Percentiles rank a stretch among this genome's conserved stretches.
phyloP scores from a whole-genome alignment of 2,329 filamentous ascomycete genomes.

The Hypoxylon sp. region DNA sequence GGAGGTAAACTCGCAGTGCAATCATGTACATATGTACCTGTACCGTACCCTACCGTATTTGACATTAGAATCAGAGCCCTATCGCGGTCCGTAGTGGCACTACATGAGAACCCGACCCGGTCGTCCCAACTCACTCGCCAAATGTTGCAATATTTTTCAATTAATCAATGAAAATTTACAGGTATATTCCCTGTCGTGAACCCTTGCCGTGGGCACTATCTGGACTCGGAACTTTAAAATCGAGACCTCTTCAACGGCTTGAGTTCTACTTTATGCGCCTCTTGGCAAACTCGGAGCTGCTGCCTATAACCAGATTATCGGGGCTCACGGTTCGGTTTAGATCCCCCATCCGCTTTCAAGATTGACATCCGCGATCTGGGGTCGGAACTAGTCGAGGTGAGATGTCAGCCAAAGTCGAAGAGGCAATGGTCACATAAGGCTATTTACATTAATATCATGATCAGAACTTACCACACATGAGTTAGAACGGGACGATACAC shows the following conservation, averaged over 20 bases:
- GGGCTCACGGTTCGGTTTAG: slow-evolving; percentile 36
- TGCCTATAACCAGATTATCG: slow-evolving; percentile 26
- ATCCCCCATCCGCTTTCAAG: slow-evolving; percentile 35
- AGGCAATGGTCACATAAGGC: slow-evolving; percentile 38
- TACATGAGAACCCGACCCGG: slow-evolving; percentile 6
- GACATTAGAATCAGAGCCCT: background rate
- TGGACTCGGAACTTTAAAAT: slow-evolving; percentile 5
- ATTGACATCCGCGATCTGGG: slow-evolving; percentile 40
- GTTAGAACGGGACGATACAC: slow-evolving; percentile 32
- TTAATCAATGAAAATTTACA: slow-evolving; percentile 18
- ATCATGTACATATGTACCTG: slow-evolving; percentile 14
- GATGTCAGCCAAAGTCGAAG: slow-evolving; percentile 34
- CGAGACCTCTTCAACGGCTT: slow-evolving; percentile 14
- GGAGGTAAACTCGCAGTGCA: slow-evolving; percentile 7
- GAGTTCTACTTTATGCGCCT: slow-evolving; percentile 14
- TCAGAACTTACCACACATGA: slow-evolving; percentile 37
- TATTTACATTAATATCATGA: slow-evolving; percentile 34
- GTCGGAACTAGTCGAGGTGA: slow-evolving; percentile 32
- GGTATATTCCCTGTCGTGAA: slow-evolving; percentile 19
- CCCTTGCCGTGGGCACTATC: slow-evolving; percentile 12
- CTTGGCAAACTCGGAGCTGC: slow-evolving; percentile 27
- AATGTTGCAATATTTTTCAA: slow-evolving; percentile 26
- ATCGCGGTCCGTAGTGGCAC: background rate
- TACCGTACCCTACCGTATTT: slow-evolving; percentile 1
- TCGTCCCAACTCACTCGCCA: slow-evolving; percentile 23